Evolutionary conservation across 2,329 filamentous ascomycete genomes (phyloP).

Genomic region (Cyphellophora europaea): DNA sequence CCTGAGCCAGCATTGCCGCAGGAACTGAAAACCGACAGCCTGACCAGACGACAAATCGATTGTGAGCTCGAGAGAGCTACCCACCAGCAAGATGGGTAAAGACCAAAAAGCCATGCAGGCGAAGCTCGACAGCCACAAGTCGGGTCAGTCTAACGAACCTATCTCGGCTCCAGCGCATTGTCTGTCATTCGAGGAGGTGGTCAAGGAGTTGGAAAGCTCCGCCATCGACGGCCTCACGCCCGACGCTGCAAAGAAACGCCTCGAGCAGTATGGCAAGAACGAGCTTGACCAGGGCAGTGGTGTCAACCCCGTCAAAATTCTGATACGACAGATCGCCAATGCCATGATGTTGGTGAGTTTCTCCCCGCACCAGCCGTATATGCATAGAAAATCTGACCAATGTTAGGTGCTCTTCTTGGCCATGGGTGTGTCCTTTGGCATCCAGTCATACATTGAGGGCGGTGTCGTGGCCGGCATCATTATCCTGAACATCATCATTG

Average conservation of each 20-base stretch:
- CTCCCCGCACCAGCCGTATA: conserved; percentile 14
- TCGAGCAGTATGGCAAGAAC: conserved; percentile 52
- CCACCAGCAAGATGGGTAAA: neutral
- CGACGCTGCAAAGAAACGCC: conserved; percentile 44
- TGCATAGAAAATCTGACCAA: conserved; percentile 1
- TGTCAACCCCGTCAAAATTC: conserved; percentile 61
- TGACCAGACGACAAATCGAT: too few relatives aligned
- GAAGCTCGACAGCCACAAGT: conserved; percentile 24
- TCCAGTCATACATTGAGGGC: conserved; percentile 51
- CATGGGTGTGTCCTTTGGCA: conserved; percentile 50
- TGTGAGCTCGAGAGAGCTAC: neutral
- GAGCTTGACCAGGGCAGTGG: conserved; percentile 58
- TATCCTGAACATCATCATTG: conserved; percentile 48
- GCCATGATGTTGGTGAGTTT: conserved; percentile 54
- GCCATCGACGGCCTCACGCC: conserved; percentile 48
- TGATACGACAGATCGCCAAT: conserved; percentile 58
- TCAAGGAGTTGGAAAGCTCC: conserved; percentile 47
- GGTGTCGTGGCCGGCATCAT: conserved; percentile 51
- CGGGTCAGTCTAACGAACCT: conserved; percentile 41
- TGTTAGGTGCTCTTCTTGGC: conserved; percentile 40
- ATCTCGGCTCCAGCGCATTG: conserved; percentile 56
- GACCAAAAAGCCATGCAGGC: neutral
- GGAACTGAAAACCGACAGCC: too few relatives aligned
- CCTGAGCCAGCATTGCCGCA: too few relatives aligned
- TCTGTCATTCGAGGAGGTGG: conserved; percentile 43